Percentiles rank a stretch among this genome's conserved stretches.
Evolutionary conservation across 1,284 basidiomycete genomes (phyloP).

Genomic region (Microbotryomycetes sp.): DNA sequence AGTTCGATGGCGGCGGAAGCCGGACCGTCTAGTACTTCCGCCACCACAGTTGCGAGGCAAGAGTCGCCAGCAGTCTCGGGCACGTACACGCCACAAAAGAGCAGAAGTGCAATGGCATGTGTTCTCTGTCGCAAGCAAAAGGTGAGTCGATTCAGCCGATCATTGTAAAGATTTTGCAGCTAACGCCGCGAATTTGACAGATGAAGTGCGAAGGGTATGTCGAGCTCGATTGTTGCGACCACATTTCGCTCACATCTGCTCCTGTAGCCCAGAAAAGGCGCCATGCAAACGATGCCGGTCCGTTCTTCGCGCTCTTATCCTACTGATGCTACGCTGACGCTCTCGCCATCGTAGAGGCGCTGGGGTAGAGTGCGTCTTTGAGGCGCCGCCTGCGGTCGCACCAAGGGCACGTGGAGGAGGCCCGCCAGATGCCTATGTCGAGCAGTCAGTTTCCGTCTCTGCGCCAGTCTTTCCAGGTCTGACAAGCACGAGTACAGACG

Average conservation of each 20-base stretch:
- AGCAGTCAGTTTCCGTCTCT: constrained; percentile 2
- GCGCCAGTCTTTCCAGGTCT: no score
- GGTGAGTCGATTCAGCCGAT: no score
- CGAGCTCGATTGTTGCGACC: neutral
- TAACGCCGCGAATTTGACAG: neutral
- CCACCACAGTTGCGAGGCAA: neutral
- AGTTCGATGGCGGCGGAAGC: neutral
- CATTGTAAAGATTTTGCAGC: neutral
- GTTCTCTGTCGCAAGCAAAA: constrained; percentile 17
- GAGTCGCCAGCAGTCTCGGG: neutral
- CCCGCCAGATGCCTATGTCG: constrained; percentile 15
- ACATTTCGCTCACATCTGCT: neutral
- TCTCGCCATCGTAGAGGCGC: neutral
- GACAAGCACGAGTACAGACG: neutral
- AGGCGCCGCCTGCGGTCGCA: constrained; percentile 9
- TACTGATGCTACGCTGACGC: neutral
- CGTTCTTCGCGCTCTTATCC: neutral
- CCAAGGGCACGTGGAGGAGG: constrained; percentile 6
- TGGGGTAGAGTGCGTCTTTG: constrained; percentile 21
- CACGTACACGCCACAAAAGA: constrained; percentile 1
- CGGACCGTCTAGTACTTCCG: neutral
- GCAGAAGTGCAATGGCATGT: constrained; percentile 22
- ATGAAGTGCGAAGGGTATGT: constrained; percentile 26
- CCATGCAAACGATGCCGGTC: constrained; percentile 16
- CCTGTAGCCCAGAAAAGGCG: constrained; percentile 14